Evolutionary conservation across 2,329 filamentous ascomycete genomes (phyloP), one percentile per base, ranked within the genome.

Genomic region (Exophiala calicioides): DNA sequence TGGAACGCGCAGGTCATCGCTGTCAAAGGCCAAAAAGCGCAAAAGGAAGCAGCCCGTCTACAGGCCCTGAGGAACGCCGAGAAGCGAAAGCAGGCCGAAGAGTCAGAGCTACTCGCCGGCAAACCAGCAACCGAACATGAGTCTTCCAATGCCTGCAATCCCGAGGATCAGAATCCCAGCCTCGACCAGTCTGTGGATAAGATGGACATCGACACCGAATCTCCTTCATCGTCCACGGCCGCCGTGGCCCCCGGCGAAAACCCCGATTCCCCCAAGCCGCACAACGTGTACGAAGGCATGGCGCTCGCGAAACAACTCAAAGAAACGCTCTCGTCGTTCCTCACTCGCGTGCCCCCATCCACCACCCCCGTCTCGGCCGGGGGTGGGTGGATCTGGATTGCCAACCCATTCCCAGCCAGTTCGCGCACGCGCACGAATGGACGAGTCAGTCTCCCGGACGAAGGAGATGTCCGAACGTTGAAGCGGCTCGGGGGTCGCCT

Each of bases 361-460:
- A 84, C 77, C 1, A 86, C 82, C 1, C 65, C 71, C 2, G 63
- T 68, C 3, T 66, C 64, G 1, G 26, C 34, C 18, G 57, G 68
- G 0, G 72, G 76, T 2, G 77, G 77, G 0, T 93, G 87, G 85
- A 88, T 95, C 36, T 89, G 78, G 70, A 78, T 86, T 31, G 77
- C 76, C 41, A 88, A 88, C 62, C 85, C 84, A 0, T 77, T 77
- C 59, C 52, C 56, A 60, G 16, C 40, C n/a, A 13, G 18, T 18
- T 15, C 16, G 8, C 9, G 35, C 34, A 33, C n/a, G 10, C 13
- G 5, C 27, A 13, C 34, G 3, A 10, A n/a, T n/a, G n/a, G n/a
- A 32, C 12, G 32, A 26, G 15, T 71, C 70, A 50, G 60, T 63
- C 3, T 65, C 66, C 4, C 47, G 5, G 57, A 60, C 20, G 70